Conservation (phyloP, 2,329 filamentous ascomycete species). For the Stenocarpella maydis region DNA sequence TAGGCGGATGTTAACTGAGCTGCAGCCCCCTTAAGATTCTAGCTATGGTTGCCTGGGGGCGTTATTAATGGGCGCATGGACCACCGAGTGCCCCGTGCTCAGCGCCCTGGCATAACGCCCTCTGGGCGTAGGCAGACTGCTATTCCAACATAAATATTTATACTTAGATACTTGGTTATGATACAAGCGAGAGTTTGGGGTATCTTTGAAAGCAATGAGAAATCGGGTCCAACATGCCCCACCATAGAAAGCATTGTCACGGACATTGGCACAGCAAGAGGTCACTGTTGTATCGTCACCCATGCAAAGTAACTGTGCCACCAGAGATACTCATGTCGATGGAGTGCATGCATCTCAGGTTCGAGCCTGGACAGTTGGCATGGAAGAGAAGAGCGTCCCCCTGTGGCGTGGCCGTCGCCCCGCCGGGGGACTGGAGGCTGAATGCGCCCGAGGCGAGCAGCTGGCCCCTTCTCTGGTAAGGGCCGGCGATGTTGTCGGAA, state of each 20-base stretch:
- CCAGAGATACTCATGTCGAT: slow-evolving; percentile 30
- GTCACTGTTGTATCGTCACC: slow-evolving; percentile 1
- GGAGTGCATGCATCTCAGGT: slow-evolving; percentile 31
- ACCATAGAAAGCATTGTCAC: not conserved
- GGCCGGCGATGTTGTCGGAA: slow-evolving; percentile 30
- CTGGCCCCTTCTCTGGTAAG: slow-evolving; percentile 29
- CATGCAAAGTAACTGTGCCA: slow-evolving; percentile 16
- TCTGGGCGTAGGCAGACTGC: no score
- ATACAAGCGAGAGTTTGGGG: slow-evolving; percentile 30
- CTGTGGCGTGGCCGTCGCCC: slow-evolving; percentile 29
- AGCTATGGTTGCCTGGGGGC: no score
- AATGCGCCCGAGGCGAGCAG: slow-evolving; percentile 27
- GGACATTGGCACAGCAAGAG: not conserved
- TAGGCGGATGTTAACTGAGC: no score
- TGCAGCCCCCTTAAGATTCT: no score
- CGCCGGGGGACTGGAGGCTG: slow-evolving; percentile 32
- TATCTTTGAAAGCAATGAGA: slow-evolving; percentile 15
- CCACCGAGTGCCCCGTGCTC: no score
- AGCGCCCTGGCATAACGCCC: no score
- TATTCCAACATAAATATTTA: not conserved
- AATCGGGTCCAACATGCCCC: not conserved
- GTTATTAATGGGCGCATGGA: no score
- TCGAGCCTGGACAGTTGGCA: slow-evolving; percentile 21
- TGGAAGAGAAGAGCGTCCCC: slow-evolving; percentile 33
- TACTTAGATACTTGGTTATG: not conserved